Conservation (phyloP, 139 green algal species). For the Chlamydomonas incerta region DNA sequence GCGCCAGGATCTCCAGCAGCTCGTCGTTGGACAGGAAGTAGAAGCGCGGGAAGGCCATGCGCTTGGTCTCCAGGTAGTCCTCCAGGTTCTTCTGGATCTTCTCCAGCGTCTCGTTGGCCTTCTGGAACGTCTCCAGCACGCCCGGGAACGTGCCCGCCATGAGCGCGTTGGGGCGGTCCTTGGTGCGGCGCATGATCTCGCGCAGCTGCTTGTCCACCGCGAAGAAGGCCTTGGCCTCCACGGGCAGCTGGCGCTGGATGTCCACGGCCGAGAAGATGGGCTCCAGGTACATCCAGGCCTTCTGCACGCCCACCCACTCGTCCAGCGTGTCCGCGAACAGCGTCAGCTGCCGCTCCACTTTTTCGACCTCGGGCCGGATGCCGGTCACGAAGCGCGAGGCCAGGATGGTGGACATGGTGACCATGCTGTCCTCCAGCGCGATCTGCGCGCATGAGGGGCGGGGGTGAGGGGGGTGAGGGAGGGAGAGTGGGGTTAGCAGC, state of each 20-base stretch:
- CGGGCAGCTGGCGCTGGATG: conserved; percentile 88
- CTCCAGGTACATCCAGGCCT: conserved; percentile 93
- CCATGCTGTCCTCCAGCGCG: conserved; percentile 86
- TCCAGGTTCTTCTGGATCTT: conserved; percentile 90
- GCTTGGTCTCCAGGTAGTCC: conserved; percentile 93
- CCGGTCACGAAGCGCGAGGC: conserved; percentile 80
- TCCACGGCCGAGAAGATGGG: conserved; percentile 86
- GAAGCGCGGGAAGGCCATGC: conserved; percentile 88
- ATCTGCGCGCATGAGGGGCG: conserved; percentile 41
- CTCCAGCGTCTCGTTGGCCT: conserved; percentile 86
- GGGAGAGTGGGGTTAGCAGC: too few species aligned
- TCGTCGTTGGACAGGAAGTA: conserved; percentile 92
- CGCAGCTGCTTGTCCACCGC: conserved; percentile 84
- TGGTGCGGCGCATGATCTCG: conserved; percentile 85
- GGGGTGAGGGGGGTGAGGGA: too few species aligned
- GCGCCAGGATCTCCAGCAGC: conserved; percentile 90
- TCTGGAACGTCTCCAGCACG: conserved; percentile 77
- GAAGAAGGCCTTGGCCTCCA: conserved; percentile 82
- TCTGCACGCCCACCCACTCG: conserved; percentile 82
- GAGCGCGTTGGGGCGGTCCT: conserved; percentile 81
- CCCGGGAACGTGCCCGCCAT: conserved; percentile 58
- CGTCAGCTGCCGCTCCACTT: conserved; percentile 77
- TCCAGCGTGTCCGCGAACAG: conserved; percentile 80
- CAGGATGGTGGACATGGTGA: conserved; percentile 90
- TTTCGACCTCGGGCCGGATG: conserved; percentile 83